These are phyloP conservation scores for Alternaria ventricosa DNA, from an alignment of 2,329 filamentous ascomycete species.

Conservation along the genomic window DNA sequence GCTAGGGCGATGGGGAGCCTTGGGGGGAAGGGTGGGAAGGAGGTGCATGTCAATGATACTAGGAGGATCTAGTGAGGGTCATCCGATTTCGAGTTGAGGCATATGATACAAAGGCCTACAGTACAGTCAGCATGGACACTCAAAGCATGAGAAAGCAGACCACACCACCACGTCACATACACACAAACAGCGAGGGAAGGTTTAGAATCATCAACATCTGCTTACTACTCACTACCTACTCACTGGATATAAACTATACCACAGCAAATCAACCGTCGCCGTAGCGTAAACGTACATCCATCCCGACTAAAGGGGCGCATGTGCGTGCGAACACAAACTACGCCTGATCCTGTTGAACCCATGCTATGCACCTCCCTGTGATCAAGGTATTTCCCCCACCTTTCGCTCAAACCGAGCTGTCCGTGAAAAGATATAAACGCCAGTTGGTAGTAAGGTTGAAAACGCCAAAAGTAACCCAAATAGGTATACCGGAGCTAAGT, in stretches of 20 bases:
- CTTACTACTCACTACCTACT: slow-evolving; percentile 10
- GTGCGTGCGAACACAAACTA: slow-evolving; percentile 4
- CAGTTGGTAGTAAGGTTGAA: slow-evolving; percentile 10
- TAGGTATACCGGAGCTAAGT: slow-evolving; percentile 17
- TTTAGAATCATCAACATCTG: slow-evolving; percentile 5
- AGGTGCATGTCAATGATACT: slow-evolving; percentile 53
- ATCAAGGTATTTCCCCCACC: slow-evolving; percentile 13
- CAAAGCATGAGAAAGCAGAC: not conserved
- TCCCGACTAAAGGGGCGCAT: not conserved
- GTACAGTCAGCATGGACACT: not conserved
- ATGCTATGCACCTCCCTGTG: slow-evolving; percentile 15
- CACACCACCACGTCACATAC: not conserved
- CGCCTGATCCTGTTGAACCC: slow-evolving; percentile 7
- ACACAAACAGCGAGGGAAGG: not conserved
- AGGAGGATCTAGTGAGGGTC: slow-evolving; percentile 13
- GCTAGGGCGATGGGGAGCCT: slow-evolving; percentile 51
- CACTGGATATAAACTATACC: slow-evolving; percentile 5
- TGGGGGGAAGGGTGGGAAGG: slow-evolving; percentile 13
- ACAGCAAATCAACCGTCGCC: slow-evolving; percentile 1
- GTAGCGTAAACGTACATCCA: slow-evolving; percentile 10
- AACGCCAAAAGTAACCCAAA: slow-evolving; percentile 18
- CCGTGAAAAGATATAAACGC: slow-evolving; percentile 7
- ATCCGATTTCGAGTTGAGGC: not conserved
- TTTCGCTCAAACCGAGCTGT: slow-evolving; percentile 9
- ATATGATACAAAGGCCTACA: not conserved